Conservation (phyloP, 306 rosid genomes). For the Castanea crenata region DNA sequence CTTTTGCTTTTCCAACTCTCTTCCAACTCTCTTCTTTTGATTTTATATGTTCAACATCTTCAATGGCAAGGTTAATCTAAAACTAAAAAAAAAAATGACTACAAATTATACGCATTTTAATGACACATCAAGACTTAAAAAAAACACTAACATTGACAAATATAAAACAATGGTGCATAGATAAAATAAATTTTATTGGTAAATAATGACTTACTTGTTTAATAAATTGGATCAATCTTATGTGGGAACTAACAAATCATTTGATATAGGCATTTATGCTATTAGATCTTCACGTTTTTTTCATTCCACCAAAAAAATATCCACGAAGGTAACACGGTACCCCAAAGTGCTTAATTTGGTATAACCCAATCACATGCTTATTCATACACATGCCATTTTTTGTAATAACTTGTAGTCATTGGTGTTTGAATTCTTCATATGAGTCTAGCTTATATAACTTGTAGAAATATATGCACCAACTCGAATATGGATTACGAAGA, state of each 20-base stretch:
- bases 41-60: not conserved
- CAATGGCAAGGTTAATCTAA: not conserved
- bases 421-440: not conserved
- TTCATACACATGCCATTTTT: not conserved
- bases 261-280: not conserved
- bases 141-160: not conserved
- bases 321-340: not conserved
- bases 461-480: not conserved
- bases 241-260: not conserved
- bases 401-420: not conserved
- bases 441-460: not conserved
- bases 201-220: not conserved
- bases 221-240: not conserved
- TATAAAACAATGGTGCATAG: not conserved
- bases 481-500: not conserved
- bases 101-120: not conserved
- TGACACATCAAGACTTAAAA: not conserved
- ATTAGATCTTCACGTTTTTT: not conserved
- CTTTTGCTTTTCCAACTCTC: not conserved
- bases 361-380: not conserved
- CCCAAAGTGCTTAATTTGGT: not conserved
- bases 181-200: no score
- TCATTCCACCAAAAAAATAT: not conserved
- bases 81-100: not conserved
- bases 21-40: not conserved